A percentile compares a stretch with the other conserved stretches of the same genome.
Conservation (phyloP, 1,284 basidiomycete genomes). For the Sporisorium exsertum region DNA sequence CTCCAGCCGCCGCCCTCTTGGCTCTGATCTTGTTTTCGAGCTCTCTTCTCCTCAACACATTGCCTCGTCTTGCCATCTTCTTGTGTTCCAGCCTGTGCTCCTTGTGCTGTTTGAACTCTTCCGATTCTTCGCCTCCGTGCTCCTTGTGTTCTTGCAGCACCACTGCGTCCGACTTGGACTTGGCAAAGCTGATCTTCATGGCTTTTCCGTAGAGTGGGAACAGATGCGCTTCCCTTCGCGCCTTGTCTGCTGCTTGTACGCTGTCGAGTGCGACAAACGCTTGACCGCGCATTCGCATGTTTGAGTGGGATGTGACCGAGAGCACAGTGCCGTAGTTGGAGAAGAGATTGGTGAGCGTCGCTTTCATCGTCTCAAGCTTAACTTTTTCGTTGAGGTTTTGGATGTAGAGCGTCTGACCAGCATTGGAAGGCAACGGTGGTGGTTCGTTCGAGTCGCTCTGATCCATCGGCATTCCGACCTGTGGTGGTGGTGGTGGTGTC, state of each 20-base stretch:
- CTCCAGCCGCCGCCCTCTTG: conserved; percentile 48
- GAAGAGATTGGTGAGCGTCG: conserved; percentile 88
- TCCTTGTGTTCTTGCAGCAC: conserved; percentile 71
- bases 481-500: conserved; percentile 33
- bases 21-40: conserved; percentile 52
- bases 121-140: conserved; percentile 28
- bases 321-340: conserved; percentile 91
- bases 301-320: conserved; percentile 90
- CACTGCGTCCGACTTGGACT: conserved; percentile 86
- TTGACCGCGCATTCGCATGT: conserved; percentile 96
- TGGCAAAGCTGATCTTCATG: conserved; percentile 86
- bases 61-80: conserved; percentile 53
- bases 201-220: conserved; percentile 97
- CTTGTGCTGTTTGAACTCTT: conserved; percentile 74
- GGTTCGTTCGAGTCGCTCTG: conserved; percentile 22
- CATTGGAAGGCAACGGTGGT: conserved; percentile 34
- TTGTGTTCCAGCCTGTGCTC: conserved; percentile 50
- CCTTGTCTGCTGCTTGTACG: conserved; percentile 83
- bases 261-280: conserved; percentile 93
- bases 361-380: conserved; percentile 85
- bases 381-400: conserved; percentile 98
- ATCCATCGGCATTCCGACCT: conserved; percentile 25
- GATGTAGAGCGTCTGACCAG: conserved; percentile 87
- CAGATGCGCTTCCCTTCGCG: conserved; percentile 88
- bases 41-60: conserved; percentile 47